These are phyloP conservation scores for Torulaspora gathmanii DNA, from an alignment of 805 yeast genomes.

Conservation along the genomic window DNA sequence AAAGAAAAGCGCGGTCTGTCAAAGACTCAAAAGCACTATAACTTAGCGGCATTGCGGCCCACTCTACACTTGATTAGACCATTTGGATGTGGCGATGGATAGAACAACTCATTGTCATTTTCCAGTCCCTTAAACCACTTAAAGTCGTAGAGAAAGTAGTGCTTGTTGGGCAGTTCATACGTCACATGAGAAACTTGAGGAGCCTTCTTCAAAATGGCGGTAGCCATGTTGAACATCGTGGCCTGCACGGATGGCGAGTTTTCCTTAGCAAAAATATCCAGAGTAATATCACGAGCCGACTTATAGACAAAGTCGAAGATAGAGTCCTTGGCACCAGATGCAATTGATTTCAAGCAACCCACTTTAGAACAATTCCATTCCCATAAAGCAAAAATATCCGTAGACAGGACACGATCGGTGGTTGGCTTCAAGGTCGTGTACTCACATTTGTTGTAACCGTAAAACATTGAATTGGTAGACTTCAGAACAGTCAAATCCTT, in stretches of 20 bases:
- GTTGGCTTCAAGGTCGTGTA: constrained; percentile 85
- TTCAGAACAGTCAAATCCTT: constrained; percentile 80
- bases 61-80: constrained; percentile 88
- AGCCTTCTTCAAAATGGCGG: constrained; percentile 57
- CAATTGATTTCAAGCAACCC: constrained; percentile 47
- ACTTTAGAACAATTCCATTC: constrained; percentile 51
- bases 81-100: constrained; percentile 89
- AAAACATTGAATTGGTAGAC: constrained; percentile 89
- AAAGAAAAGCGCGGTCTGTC: neutral
- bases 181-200: constrained; percentile 59
- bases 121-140: constrained; percentile 75
- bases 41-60: constrained; percentile 61
- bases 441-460: constrained; percentile 81
- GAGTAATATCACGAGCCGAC: constrained; percentile 62
- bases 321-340: constrained; percentile 51
- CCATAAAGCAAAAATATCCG: constrained; percentile 77
- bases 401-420: constrained; percentile 77
- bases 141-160: constrained; percentile 75
- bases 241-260: constrained; percentile 95
- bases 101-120: constrained; percentile 77
- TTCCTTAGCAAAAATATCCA: constrained; percentile 76
- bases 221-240: constrained; percentile 90
- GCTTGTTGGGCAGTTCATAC: constrained; percentile 85
- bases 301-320: constrained; percentile 61
- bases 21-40: constrained; percentile 31